Conservation (phyloP, 257 asterid genomes). For the Leptodermis oblonga region DNA sequence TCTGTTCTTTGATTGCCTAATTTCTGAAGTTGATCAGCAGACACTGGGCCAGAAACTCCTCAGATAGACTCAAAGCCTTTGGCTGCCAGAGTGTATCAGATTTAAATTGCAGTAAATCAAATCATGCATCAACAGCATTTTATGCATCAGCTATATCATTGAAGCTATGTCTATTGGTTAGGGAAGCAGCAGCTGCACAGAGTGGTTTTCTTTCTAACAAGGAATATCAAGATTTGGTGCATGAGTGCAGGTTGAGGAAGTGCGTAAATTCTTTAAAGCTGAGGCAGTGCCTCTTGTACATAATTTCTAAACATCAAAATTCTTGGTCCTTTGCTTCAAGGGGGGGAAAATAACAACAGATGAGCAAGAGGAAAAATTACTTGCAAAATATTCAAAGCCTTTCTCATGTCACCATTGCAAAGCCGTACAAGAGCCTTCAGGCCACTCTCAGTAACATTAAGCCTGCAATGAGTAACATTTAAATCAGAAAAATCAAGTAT, state of each 20-base stretch:
- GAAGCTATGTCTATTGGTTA: neutral
- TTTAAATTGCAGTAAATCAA: neutral
- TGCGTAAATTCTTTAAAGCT: too few species aligned
- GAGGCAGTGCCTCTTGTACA: too few species aligned
- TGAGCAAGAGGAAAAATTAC: constrained; percentile 30
- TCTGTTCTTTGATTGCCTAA: neutral
- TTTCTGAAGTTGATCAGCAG: neutral
- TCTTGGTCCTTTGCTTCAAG: neutral
- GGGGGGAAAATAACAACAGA: neutral
- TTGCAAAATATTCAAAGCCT: constrained; percentile 94
- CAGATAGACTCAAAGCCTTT: neutral
- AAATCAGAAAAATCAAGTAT: constrained; percentile 13
- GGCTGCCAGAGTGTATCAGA: neutral
- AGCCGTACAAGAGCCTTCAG: constrained; percentile 89
- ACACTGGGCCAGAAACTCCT: neutral
- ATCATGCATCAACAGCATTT: neutral
- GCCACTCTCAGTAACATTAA: constrained; percentile 84
- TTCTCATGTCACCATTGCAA: constrained; percentile 95
- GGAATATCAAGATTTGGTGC: too few species aligned
- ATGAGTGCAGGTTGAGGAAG: too few species aligned
- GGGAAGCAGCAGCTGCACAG: neutral
- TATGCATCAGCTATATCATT: neutral
- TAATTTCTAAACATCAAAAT: too few species aligned
- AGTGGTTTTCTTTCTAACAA: neutral
- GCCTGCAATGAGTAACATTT: constrained; percentile 43